These are phyloP conservation scores for Petasospora rhodanensis DNA, from an alignment of 1,139 yeast genomes.

Conservation along the genomic window DNA sequence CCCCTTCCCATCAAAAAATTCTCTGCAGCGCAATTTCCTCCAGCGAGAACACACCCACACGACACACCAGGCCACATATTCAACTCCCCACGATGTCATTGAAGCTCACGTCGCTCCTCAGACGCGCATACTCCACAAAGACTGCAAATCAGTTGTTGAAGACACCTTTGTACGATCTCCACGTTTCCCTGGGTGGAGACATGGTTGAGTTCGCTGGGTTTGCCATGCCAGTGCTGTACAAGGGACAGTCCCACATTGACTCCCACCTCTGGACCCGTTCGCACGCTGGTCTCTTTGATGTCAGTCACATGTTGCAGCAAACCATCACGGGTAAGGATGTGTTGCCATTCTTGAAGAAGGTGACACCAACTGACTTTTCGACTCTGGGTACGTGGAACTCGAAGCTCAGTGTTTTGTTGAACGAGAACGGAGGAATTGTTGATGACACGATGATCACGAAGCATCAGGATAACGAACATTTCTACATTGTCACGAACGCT, in stretches of 20 bases:
- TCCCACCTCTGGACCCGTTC: conserved; percentile 92
- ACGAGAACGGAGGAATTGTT: conserved; percentile 74
- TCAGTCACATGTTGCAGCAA: conserved; percentile 96
- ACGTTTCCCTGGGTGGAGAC: conserved; percentile 73
- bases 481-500: conserved; percentile 94
- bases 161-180: conserved; percentile 83
- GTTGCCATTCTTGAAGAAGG: conserved; percentile 62
- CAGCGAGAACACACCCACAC: neutral
- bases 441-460: conserved; percentile 93
- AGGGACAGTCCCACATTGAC: conserved; percentile 78
- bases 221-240: conserved; percentile 88
- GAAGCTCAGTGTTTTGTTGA: conserved; percentile 75
- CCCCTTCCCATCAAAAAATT: too few species aligned
- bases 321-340: conserved; percentile 65
- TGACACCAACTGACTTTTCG: conserved; percentile 81
- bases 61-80: neutral
- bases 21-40: too few species aligned
- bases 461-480: conserved; percentile 62
- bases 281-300: conserved; percentile 89
- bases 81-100: too few species aligned
- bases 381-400: conserved; percentile 53
- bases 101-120: conserved; percentile 18
- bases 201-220: conserved; percentile 96
- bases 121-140: conserved; percentile 30
- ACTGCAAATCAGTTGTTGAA: conserved; percentile 35